Conservation (phyloP, 2,329 filamentous ascomycete genomes). For the Eutypa lata region DNA sequence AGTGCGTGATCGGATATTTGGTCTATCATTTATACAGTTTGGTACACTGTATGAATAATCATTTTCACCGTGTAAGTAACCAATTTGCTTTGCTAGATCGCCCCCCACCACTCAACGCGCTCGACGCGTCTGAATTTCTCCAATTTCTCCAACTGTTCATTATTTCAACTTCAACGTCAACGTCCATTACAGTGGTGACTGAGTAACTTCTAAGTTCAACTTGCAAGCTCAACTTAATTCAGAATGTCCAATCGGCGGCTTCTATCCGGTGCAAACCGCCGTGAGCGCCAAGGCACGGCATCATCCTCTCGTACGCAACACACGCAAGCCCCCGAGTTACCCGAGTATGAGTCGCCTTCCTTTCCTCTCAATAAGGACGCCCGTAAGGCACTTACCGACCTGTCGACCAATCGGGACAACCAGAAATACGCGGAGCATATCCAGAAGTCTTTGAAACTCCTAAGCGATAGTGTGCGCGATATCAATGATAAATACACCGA, state of each 20-base stretch:
- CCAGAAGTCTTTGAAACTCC: slow-evolving; percentile 38
- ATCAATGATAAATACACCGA: slow-evolving; percentile 45
- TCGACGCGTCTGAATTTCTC: not conserved
- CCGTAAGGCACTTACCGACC: slow-evolving; percentile 37
- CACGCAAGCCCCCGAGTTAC: slow-evolving; percentile 31
- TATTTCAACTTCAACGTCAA: not conserved
- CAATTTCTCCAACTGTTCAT: not conserved
- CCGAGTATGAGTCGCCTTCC: slow-evolving; percentile 47
- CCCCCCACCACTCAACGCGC: not conserved
- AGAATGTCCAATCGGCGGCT: slow-evolving; percentile 19
- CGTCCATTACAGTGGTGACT: not conserved
- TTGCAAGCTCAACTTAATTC: not conserved
- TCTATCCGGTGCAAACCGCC: slow-evolving; percentile 13
- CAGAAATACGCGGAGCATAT: slow-evolving; percentile 45
- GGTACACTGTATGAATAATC: no score
- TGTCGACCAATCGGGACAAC: slow-evolving; percentile 39
- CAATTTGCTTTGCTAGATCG: not conserved
- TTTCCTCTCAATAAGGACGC: slow-evolving; percentile 41
- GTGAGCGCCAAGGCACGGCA: slow-evolving; percentile 7
- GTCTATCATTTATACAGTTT: no score
- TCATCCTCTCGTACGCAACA: slow-evolving; percentile 6
- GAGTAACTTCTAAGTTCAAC: not conserved
- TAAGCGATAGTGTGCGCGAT: slow-evolving; percentile 43
- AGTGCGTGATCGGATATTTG: no score
- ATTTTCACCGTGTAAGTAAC: not conserved